Base-by-base conservation (phyloP, 2,329 filamentous ascomycete genomes). In the Pseudogymnoascus sp. region DNA sequence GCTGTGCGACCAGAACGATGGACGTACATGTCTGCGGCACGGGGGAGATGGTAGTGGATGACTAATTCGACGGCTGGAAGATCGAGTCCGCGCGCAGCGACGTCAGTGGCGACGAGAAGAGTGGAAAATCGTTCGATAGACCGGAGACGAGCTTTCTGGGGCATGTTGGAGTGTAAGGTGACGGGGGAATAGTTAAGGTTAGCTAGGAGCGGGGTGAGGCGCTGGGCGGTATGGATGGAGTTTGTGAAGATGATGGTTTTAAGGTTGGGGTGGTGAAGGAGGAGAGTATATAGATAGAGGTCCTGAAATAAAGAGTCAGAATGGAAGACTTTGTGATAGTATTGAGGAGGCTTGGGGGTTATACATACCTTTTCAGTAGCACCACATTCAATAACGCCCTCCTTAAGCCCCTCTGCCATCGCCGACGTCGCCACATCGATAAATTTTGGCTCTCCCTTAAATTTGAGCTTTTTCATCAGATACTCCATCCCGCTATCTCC, bases 1-100 rank as follows among this genome's bases (percentile, higher is more conserved):
- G 95, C 95, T 0, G 95, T 97, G 67, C 95, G 90, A 11, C 95
- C 95, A 1, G 95, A 97, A 23, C 95, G 88, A 73, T 99, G 95
- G 13, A 99, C 93, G 72, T 99, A 99, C 59, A 89, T 89, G 74
- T 97, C 93, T 35, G 95, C 95, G 0, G 91, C 82, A 64, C 93
- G 89, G 1, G 95, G 95, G 0, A 97, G 87, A 75, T 99, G 93
- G 77, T 99, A 99, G 77, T 99, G 95, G 17, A 99, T 79, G 15
- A 99, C 89, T 13, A 96, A 82, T 69, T 97, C 89, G 56, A 97
- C 91, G 35, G 87, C 86, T 53, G 90, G 88, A 69, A 99, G 97
- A 74, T 99, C 95, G 59, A 99, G 86, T 76, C 95, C 95, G 66
- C 93, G 87, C 7, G 93, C 92, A 2, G 93, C 93, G 26, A 97